A percentile compares a stretch with the other conserved stretches of the same genome.
These are phyloP conservation scores for Earliella scabrosa DNA, from an alignment of 1,284 basidiomycete species.

Conservation along the genomic window DNA sequence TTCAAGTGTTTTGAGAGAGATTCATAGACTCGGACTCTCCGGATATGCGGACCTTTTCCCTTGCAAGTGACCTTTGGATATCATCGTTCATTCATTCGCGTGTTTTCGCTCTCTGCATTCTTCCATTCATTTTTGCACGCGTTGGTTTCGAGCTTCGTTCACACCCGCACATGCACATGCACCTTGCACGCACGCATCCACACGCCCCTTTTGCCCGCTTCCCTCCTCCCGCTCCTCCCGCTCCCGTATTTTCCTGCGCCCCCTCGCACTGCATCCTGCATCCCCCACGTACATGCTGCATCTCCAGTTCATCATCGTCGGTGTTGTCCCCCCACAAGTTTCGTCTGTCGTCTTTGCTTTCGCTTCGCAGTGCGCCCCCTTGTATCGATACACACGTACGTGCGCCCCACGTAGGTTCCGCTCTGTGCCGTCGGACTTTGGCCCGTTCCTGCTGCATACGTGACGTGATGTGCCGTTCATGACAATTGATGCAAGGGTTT, in stretches of 20 bases:
- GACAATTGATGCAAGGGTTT: slow-evolving; percentile 25
- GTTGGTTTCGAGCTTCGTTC: background rate
- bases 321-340: slow-evolving; percentile 19
- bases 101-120: slow-evolving; percentile 22
- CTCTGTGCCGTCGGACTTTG: slow-evolving; percentile 1
- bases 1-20: slow-evolving; percentile 15
- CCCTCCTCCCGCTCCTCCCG: background rate
- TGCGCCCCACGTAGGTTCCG: no score
- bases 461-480: slow-evolving; percentile 9
- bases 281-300: slow-evolving; percentile 8
- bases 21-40: slow-evolving; percentile 20
- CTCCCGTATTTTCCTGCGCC: background rate
- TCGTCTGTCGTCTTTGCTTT: slow-evolving; percentile 26
- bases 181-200: slow-evolving; percentile 2
- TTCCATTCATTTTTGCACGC: slow-evolving; percentile 14
- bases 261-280: slow-evolving; percentile 3
- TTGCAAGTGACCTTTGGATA: slow-evolving; percentile 21
- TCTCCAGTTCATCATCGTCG: slow-evolving; percentile 15
- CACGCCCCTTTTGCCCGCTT: background rate
- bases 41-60: slow-evolving; percentile 22
- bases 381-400: slow-evolving; percentile 22
- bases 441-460: slow-evolving; percentile 7
- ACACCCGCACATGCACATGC: slow-evolving; percentile 6
- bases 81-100: slow-evolving; percentile 17
- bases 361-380: slow-evolving; percentile 27